A percentile compares a stretch with the other conserved stretches of the same genome.
These are phyloP conservation scores for Euphorbia celastroides DNA, from an alignment of 441 rosid species.

Conservation along the genomic window DNA sequence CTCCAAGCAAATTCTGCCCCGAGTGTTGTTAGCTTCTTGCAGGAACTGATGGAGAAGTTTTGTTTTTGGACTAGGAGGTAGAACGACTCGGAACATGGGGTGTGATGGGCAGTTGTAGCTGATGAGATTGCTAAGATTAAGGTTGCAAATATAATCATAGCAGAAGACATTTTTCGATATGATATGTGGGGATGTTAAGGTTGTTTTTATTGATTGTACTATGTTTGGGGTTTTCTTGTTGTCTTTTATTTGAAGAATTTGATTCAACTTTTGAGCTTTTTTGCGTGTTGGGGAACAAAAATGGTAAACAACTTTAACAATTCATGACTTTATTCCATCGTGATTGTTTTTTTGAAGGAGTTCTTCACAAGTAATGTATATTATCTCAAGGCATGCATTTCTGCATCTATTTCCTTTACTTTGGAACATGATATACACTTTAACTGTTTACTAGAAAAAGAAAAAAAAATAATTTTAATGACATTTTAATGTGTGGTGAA, in stretches of 20 bases:
- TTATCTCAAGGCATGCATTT: background rate
- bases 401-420: background rate
- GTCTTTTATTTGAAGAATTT: background rate
- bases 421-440: background rate
- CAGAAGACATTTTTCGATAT: constrained; percentile 12
- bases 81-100: constrained; percentile 29
- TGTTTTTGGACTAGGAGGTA: background rate
- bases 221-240: background rate
- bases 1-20: constrained; percentile 44
- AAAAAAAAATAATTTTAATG: too few species aligned
- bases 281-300: background rate
- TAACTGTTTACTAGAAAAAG: background rate
- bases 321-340: constrained; percentile 1
- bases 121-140: constrained; percentile 13
- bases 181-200: background rate
- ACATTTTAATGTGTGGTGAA: too few species aligned
- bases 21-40: constrained; percentile 39
- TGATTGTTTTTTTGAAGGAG: background rate
- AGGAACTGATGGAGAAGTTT: constrained; percentile 15
- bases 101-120: constrained; percentile 6
- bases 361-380: constrained; percentile 4
- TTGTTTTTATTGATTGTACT: background rate
- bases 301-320: background rate
- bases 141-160: background rate
- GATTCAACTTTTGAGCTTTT: background rate